Evolutionary conservation across 2,329 filamentous ascomycete species (phyloP).

Genomic region (Metarhizium humberi): DNA sequence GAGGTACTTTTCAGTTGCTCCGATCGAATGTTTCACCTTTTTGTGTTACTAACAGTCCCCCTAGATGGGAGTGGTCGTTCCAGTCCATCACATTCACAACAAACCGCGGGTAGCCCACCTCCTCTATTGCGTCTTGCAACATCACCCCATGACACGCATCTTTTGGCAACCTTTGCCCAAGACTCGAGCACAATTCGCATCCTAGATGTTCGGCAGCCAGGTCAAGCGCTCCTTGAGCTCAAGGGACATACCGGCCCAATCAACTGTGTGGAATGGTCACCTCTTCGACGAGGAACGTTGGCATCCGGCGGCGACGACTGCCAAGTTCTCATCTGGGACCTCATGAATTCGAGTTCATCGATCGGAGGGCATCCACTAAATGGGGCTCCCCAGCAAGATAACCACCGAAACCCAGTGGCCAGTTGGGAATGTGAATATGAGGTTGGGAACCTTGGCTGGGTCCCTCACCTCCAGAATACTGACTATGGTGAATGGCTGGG

Average conservation of each 20-base stretch:
- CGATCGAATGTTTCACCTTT: background rate
- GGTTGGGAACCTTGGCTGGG: constrained; percentile 78
- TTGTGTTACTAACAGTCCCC: constrained; percentile 10
- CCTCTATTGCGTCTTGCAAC: constrained; percentile 75
- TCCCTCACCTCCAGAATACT: constrained; percentile 57
- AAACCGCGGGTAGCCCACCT: constrained; percentile 67
- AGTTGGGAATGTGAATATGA: constrained; percentile 84
- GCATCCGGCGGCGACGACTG: constrained; percentile 90
- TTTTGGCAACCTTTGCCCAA: constrained; percentile 93
- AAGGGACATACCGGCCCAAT: constrained; percentile 78
- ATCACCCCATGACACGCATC: constrained; percentile 89
- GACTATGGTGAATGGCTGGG: constrained; percentile 79
- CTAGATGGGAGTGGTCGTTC: constrained; percentile 49
- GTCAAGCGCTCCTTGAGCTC: constrained; percentile 87
- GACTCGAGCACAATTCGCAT: constrained; percentile 91
- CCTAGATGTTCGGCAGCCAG: constrained; percentile 90
- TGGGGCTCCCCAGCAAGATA: constrained; percentile 43
- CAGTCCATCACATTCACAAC: constrained; percentile 66
- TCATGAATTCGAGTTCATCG: constrained; percentile 55
- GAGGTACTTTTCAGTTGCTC: constrained; percentile 40
- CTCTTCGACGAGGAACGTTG: constrained; percentile 73
- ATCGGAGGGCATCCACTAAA: constrained; percentile 33
- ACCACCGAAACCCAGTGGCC: constrained; percentile 57
- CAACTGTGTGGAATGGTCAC: constrained; percentile 95
- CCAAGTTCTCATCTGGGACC: constrained; percentile 86